phyloP scores from a whole-genome alignment of 345 rosid species.

The Adansonia digitata region DNA sequence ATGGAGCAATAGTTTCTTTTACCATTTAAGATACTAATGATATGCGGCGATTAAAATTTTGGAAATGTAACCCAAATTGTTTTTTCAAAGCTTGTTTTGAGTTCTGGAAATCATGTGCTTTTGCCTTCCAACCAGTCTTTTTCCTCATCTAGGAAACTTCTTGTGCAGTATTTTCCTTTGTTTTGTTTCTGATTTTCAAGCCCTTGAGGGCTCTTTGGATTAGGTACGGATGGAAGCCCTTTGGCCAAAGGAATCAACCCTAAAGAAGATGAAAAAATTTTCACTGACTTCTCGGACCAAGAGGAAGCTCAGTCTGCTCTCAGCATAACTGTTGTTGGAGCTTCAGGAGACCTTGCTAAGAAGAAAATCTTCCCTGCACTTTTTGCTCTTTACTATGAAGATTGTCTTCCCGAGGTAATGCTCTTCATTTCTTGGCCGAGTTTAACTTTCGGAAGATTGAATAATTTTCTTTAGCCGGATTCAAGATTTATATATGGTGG shows the following conservation, averaged over 20 bases:
- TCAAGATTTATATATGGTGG: background rate
- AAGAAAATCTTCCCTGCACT: conserved; percentile 92
- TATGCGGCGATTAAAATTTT: background rate
- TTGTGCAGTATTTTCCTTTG: background rate
- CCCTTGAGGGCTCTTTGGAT: conserved; percentile 11
- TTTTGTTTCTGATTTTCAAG: background rate
- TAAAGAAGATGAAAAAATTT: conserved; percentile 19
- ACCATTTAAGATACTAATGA: background rate
- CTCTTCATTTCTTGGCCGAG: background rate
- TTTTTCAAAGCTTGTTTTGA: background rate
- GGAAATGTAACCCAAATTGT: background rate
- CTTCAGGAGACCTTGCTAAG: conserved; percentile 91
- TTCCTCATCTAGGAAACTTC: background rate
- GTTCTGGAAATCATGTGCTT: background rate
- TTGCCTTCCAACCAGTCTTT: background rate
- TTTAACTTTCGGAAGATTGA: background rate
- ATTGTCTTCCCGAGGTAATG: conserved; percentile 62
- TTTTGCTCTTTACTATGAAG: conserved; percentile 84
- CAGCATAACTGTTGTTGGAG: conserved; percentile 87
- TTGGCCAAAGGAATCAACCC: conserved; percentile 28
- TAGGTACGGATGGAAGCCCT: conserved; percentile 40
- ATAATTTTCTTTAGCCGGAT: background rate
- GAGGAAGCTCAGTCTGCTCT: conserved; percentile 44
- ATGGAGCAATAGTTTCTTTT: background rate
- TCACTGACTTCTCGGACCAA: conserved; percentile 20